These are phyloP conservation scores for Huntiella abstrusa DNA, from an alignment of 2,329 filamentous ascomycete genomes.

Conservation along the genomic window DNA sequence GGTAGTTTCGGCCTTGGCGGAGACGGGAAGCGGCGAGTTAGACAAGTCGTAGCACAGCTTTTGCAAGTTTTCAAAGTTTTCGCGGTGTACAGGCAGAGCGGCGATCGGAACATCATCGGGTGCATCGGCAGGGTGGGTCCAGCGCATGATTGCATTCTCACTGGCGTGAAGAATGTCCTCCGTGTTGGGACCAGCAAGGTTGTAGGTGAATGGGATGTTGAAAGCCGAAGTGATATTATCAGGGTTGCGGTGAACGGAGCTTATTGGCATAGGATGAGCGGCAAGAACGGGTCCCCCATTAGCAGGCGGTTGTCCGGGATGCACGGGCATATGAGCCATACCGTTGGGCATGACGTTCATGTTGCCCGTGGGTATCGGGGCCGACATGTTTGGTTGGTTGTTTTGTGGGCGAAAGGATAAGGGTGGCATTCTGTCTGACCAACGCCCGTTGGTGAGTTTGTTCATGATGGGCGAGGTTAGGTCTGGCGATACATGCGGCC, in stretches of 20 bases:
- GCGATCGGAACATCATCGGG: constrained; percentile 69
- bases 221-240: constrained; percentile 63
- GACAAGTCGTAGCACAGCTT: constrained; percentile 69
- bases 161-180: constrained; percentile 92
- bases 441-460: constrained; percentile 54
- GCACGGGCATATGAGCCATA: constrained; percentile 20
- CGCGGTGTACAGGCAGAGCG: constrained; percentile 77
- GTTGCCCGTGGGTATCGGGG: constrained; percentile 2
- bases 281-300: not conserved
- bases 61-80: constrained; percentile 65
- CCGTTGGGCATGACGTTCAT: constrained; percentile 9
- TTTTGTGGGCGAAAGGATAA: constrained; percentile 6
- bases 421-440: constrained; percentile 42
- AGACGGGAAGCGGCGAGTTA: constrained; percentile 48
- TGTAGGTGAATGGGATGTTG: constrained; percentile 90
- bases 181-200: constrained; percentile 76
- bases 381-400: constrained; percentile 5
- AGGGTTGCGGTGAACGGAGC: constrained; percentile 5
- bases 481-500: constrained; percentile 8
- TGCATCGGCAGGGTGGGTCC: constrained; percentile 81
- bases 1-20: constrained; percentile 60
- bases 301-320: constrained; percentile 20
- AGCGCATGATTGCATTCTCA: constrained; percentile 67
- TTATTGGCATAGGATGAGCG: constrained; percentile 9
- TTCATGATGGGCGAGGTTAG: constrained; percentile 34